These are phyloP conservation scores for Phaeosphaeriaceae sp. DNA, from an alignment of 2,329 filamentous ascomycete species.

Conservation along the genomic window DNA sequence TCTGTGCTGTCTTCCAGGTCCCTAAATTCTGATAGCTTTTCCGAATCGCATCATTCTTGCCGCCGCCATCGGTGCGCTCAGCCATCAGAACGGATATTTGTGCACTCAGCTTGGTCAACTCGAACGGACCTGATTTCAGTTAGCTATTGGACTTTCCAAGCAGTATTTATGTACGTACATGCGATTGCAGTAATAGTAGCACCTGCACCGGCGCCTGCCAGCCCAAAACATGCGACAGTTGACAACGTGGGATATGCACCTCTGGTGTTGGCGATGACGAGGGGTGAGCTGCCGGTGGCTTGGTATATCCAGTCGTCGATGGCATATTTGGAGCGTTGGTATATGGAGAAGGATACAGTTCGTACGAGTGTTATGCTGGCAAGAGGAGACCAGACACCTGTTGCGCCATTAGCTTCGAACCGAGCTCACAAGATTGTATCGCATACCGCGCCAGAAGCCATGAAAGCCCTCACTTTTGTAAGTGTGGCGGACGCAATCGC, in stretches of 20 bases:
- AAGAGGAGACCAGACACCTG: slow-evolving; percentile 78
- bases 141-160: slow-evolving; percentile 7
- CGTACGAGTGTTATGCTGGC: slow-evolving; percentile 78
- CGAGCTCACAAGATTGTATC: neutral
- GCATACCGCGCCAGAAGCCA: slow-evolving; percentile 61
- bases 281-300: slow-evolving; percentile 70
- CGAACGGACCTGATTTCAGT: slow-evolving; percentile 70
- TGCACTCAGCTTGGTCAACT: slow-evolving; percentile 86
- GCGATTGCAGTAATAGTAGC: slow-evolving; percentile 80
- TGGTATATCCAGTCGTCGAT: slow-evolving; percentile 74
- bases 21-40: slow-evolving; percentile 78
- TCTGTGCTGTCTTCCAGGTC: slow-evolving; percentile 75
- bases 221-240: slow-evolving; percentile 77
- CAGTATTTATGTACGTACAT: slow-evolving; percentile 55
- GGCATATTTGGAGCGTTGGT: slow-evolving; percentile 76
- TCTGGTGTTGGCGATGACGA: slow-evolving; percentile 72
- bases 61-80: slow-evolving; percentile 58
- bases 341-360: slow-evolving; percentile 80
- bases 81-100: slow-evolving; percentile 83
- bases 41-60: slow-evolving; percentile 45
- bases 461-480: slow-evolving; percentile 64
- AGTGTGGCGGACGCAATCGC: slow-evolving; percentile 76
- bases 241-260: slow-evolving; percentile 75
- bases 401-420: slow-evolving; percentile 12
- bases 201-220: slow-evolving; percentile 78